These are phyloP conservation scores for Daedaleopsis sinensis DNA, from an alignment of 768 basidiomycete genomes.

Conservation along the genomic window DNA sequence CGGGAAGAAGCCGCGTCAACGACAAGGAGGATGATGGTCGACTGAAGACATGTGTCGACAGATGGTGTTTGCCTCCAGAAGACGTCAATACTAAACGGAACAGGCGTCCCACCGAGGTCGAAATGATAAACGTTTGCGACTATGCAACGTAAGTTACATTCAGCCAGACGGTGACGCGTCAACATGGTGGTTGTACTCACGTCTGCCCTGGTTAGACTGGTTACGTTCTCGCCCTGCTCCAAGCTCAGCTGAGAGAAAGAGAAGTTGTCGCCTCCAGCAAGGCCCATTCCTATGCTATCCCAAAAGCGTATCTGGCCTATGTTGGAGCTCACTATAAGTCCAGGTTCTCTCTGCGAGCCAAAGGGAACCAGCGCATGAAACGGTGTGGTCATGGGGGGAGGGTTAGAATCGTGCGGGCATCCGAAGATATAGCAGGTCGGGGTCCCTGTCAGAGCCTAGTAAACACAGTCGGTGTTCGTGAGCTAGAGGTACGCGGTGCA, in stretches of 20 bases:
- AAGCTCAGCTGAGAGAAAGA: conserved; percentile 53
- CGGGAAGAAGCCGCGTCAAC: conserved; percentile 45
- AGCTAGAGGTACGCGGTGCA: neutral
- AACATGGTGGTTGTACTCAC: conserved; percentile 41
- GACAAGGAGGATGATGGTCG: conserved; percentile 51
- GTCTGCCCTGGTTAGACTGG: conserved; percentile 66
- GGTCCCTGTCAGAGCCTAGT: conserved; percentile 62
- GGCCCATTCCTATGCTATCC: conserved; percentile 84
- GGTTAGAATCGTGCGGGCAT: conserved; percentile 54
- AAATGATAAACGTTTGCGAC: conserved; percentile 68
- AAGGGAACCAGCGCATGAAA: conserved; percentile 63
- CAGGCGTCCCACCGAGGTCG: conserved; percentile 68
- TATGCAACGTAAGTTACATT: conserved; percentile 26
- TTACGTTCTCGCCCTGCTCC: conserved; percentile 58
- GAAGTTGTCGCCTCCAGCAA: conserved; percentile 77
- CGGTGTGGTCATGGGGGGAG: conserved; percentile 55
- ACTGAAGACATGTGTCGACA: conserved; percentile 62
- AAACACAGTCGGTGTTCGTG: neutral
- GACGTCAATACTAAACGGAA: conserved; percentile 69
- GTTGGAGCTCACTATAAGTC: conserved; percentile 76
- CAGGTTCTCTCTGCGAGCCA: conserved; percentile 75
- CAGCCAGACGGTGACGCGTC: conserved; percentile 2
- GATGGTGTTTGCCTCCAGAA: conserved; percentile 66
- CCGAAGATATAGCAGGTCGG: conserved; percentile 86
- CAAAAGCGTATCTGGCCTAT: conserved; percentile 81